Percentiles rank a stretch among this genome's conserved stretches.
phyloP scores from a whole-genome alignment of 179 eudicot genomes.

The Corrigiola litoralis region DNA sequence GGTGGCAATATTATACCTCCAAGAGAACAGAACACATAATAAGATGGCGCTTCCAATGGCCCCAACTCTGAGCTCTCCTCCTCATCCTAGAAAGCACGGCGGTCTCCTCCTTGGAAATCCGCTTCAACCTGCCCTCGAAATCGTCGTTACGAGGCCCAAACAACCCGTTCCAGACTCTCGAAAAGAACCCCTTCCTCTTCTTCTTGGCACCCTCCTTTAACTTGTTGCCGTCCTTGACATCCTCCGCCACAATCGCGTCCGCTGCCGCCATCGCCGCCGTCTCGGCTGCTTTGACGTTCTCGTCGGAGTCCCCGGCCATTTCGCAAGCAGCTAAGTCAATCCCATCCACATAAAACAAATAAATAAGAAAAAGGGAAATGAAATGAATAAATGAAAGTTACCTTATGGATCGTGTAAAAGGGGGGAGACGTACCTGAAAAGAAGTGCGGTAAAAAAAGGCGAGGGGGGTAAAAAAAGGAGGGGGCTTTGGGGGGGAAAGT shows the following conservation, averaged over 20 bases:
- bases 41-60: conserved; percentile 43
- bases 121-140: conserved; percentile 58
- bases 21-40: conserved; percentile 45
- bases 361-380: not conserved
- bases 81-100: conserved; percentile 51
- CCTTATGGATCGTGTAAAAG: not conserved
- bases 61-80: conserved; percentile 50
- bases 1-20: conserved; percentile 37
- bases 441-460: too few relatives aligned
- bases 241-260: conserved; percentile 15
- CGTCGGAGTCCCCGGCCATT: conserved; percentile 50
- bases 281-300: conserved; percentile 21
- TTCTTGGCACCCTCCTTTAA: conserved; percentile 28
- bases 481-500: too few relatives aligned
- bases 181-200: conserved; percentile 49
- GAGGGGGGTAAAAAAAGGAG: too few relatives aligned
- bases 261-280: conserved; percentile 20
- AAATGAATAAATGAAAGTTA: not conserved
- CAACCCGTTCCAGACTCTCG: conserved; percentile 57
- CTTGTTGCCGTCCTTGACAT: conserved; percentile 21
- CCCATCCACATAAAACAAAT: not conserved
- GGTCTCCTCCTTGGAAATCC: conserved; percentile 70
- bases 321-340: conserved; percentile 14
- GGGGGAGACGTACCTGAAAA: too few relatives aligned
- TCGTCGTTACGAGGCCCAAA: conserved; percentile 56